phyloP scores from a whole-genome alignment of 2,329 filamentous ascomycete species.

The Fusarium sp. region DNA sequence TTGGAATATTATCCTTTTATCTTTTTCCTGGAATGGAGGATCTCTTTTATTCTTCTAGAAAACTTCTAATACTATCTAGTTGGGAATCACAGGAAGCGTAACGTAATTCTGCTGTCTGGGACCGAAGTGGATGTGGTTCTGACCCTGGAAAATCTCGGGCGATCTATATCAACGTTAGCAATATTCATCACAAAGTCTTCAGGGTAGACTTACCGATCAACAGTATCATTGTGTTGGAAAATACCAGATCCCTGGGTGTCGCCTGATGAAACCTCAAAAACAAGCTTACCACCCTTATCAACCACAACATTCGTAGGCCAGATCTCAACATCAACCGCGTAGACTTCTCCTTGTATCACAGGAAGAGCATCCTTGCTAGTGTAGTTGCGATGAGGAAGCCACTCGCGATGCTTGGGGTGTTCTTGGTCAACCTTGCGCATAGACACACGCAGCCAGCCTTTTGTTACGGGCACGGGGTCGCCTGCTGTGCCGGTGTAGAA shows the following conservation, averaged over 20 bases:
- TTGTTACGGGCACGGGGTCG: slow-evolving; percentile 70
- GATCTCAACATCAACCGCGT: slow-evolving; percentile 70
- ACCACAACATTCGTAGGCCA: slow-evolving; percentile 72
- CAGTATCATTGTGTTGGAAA: slow-evolving; percentile 63
- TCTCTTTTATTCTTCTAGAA: neutral
- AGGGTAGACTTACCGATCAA: slow-evolving; percentile 55
- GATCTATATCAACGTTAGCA: slow-evolving; percentile 24
- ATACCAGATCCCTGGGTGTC: slow-evolving; percentile 71
- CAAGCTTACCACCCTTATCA: slow-evolving; percentile 59
- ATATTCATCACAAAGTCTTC: rapidly evolving
- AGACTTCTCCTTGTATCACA: slow-evolving; percentile 66
- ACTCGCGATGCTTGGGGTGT: slow-evolving; percentile 63
- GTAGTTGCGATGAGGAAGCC: slow-evolving; percentile 68
- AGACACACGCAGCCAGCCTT: slow-evolving; percentile 71
- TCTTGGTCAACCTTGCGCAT: slow-evolving; percentile 64
- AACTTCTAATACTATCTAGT: neutral
- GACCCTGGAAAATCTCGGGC: slow-evolving; percentile 52
- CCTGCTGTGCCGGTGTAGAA: slow-evolving; percentile 74
- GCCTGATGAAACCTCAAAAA: slow-evolving; percentile 66
- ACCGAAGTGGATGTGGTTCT: slow-evolving; percentile 66
- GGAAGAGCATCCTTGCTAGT: slow-evolving; percentile 64
- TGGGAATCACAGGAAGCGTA: slow-evolving; percentile 63
- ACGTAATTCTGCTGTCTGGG: slow-evolving; percentile 62
- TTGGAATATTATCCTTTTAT: no score
- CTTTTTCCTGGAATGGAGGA: no score